Evolutionary conservation across 805 yeast species (phyloP), one percentile per base, ranked within the genome.

Genomic region (Metschnikowia cubensis): DNA sequence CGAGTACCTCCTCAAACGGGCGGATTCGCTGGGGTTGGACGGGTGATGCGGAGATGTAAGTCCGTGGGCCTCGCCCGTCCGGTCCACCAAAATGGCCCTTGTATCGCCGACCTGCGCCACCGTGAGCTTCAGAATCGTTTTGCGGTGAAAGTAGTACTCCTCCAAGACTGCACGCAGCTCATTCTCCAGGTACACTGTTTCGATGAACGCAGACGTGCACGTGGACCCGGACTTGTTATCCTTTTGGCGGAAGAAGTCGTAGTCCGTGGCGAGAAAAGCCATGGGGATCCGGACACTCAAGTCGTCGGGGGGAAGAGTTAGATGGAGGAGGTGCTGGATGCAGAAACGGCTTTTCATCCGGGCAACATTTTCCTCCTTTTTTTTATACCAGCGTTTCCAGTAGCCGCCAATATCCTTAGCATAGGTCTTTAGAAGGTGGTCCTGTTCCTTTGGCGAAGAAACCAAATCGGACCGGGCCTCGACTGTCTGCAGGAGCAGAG

Each of bases 101-200:
- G 97, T 87, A 64, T 94, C 99, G 5, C 99, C 99, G 13, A 92
- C 83, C 62, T 94, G 99, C 1, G 95, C 91, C 17, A 91, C 80
- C 0, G 87, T 77, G 20, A 94, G 66, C 59, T 83, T 82, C 20
- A 89, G 75, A 11, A 85, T 70, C 3, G 87, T 84, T 7, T 76
- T 72, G n/a, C 83, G 80, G 53, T 84, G 82, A 69, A 91, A 85
- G 65, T 77, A 85, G 59, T 73, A 77, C 48, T 61, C 59, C 52
- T 67, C 71, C 48, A 53, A 46, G 52, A 65, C 66, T 51, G 72
- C 58, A 60, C 67, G 45, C 63, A 54, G 40, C 55, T 60, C 60
- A 57, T 59, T 63, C 21, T 67, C 58, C 40, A 51, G 61, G 59
- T 70, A 72, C 15, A 71, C 47, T 4, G 84, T 77, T 59, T 83